Evolutionary conservation across 2,329 filamentous ascomycete species (phyloP), one percentile per base, ranked within the genome.

Genomic region (Penicillium oxalicum): DNA sequence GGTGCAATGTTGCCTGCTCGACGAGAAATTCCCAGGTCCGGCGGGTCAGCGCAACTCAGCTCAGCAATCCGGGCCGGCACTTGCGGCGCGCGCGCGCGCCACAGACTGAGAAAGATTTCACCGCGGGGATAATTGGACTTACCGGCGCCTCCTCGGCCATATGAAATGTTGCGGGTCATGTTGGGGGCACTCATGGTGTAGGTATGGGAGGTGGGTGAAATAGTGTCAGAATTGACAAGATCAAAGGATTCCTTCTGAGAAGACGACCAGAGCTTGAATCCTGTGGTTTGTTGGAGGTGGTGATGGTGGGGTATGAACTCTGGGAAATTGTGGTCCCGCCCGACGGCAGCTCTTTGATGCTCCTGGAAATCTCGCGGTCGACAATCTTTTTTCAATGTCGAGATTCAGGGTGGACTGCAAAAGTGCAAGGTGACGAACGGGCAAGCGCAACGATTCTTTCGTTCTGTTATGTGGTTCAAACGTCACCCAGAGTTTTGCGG

Each of bases 71-170:
- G 18, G 18, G 2, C 18, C 18, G 18, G 18, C 18, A 18, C 18
- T 18, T 18, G 18, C 18, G 18, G 18, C 18, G 18, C 18, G 18
- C 18, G 18, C 18, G 18, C 18, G 18, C 18, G 18, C 18, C 18
- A 18, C 18, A 18, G 18, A 18, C 18, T 8, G 45, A 26, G 28
- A 32, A 39, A 37, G 32, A 9, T 9, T 33, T 7, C 24, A 24
- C 13, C 29, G 29, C 29, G 11, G 7, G 29, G 11, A 32, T 11
- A n/a, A 13, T 43, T 9, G 34, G 13, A 43, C 70, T 59, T 67
- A 78, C 77, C 86, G 54, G 87, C 87, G 64, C 88, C 87, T 63
- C 87, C 88, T 54, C 87, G 85, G 60, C 88, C 87, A 62, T 87
- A 82, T 36, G 85, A 88, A 38, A 78, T 71, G 51, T 62, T 60